Evolutionary conservation across 129 eudicot genomes (phyloP), one percentile per base, ranked within the genome.

Genomic region (Lactuca saligna): DNA sequence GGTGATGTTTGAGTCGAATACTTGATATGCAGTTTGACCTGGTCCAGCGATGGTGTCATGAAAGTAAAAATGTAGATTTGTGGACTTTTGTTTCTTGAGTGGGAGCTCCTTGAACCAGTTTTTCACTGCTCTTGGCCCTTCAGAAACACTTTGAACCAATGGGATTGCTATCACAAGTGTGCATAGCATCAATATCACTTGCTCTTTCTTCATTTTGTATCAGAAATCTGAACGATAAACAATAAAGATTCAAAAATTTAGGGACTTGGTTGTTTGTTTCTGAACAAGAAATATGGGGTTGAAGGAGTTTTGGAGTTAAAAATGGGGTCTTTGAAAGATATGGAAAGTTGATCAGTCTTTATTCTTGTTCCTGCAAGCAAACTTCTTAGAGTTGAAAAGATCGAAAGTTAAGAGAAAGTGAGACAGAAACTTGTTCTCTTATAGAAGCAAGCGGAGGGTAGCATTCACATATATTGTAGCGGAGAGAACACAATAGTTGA

Each of bases 51-150:
- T 53, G 3, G 66, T 64, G 63, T 87, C 88, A 41, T 86, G 88
- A 60, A 78, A 69, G 56, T 80, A 83, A n/a, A 80, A 80, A 20
- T 84, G 81, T 54, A 84, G 66, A 12, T 73, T 65, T 49, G 83
- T 74, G 6, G 73, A 34, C 77, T 75, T 86, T 54, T 78, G 64
- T 39, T 67, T 67, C 46, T 74, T 77, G 10, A 20, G 17, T 37
- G 70, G 70, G 20, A 75, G 72, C 39, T 75, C 61, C 54, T 58
- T 55, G 78, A 80, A 81, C 89, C 93, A 81, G 5, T 75, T 34
- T 44, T 69, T 50, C 51, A 83, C 75, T 11, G 42, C 80, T 62
- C 78, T 41, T 61, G 80, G 84, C 12, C 73, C 72, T 81, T 75
- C 9, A 8, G 49, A 8, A 14, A 57, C 11, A 63, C 86, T 73